These are phyloP conservation scores for Coemansia sp. DNA, from an alignment of 192 early-diverging fungal genomes.

Conservation along the genomic window DNA sequence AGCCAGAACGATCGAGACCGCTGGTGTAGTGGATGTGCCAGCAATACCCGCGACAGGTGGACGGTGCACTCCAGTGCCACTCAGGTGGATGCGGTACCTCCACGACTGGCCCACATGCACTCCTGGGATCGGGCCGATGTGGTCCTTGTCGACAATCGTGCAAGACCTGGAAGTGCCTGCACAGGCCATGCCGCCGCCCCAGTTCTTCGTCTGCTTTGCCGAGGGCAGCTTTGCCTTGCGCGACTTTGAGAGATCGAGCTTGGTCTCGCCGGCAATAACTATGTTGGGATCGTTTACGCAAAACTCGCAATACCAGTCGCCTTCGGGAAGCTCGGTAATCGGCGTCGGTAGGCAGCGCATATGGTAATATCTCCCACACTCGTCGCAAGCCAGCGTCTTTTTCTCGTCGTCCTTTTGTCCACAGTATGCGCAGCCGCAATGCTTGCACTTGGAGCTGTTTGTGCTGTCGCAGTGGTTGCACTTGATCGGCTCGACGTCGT, in stretches of 20 bases:
- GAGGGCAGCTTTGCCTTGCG: conserved; percentile 58
- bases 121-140: conserved; percentile 63
- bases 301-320: conserved; percentile 59
- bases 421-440: conserved; percentile 60
- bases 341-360: conserved; percentile 54
- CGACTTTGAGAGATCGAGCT: conserved; percentile 43
- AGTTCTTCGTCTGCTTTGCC: conserved; percentile 57
- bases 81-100: conserved; percentile 52
- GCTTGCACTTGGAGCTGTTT: conserved; percentile 27
- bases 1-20: conserved; percentile 65
- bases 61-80: conserved; percentile 63
- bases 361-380: conserved; percentile 63
- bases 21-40: conserved; percentile 56
- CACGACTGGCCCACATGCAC: conserved; percentile 63
- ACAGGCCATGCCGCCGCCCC: conserved; percentile 64
- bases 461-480: conserved; percentile 49
- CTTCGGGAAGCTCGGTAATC: conserved; percentile 46
- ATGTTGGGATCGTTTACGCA: conserved; percentile 54
- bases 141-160: conserved; percentile 47
- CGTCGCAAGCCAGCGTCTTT: conserved; percentile 64
- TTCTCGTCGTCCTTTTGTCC: conserved; percentile 59
- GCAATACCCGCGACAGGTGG: conserved; percentile 69
- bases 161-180: conserved; percentile 47
- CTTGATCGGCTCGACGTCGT: not conserved
- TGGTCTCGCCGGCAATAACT: conserved; percentile 48